Conservation (phyloP, 2,329 filamentous ascomycete species). For the Arthrocladium fulminans region DNA sequence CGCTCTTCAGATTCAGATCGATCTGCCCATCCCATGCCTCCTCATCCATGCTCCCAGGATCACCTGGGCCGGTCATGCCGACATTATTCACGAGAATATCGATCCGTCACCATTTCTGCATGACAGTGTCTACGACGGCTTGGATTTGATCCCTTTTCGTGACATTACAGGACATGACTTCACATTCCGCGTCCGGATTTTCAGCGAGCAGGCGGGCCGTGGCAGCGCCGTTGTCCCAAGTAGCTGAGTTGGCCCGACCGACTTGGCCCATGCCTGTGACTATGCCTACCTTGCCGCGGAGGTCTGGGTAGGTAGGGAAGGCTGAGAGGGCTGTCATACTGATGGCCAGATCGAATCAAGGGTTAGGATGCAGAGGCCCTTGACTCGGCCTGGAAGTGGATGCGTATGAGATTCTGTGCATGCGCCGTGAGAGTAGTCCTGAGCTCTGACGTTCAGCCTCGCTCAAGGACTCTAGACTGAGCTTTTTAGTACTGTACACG, state of each 20-base stretch:
- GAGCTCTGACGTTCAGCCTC: too few species aligned
- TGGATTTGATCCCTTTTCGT: slow-evolving; percentile 41
- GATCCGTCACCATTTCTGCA: slow-evolving; percentile 45
- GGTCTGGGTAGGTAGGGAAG: neutral
- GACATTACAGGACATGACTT: slow-evolving; percentile 11
- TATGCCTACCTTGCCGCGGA: slow-evolving; percentile 15
- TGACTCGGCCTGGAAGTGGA: too few species aligned
- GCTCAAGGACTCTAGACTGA: too few species aligned
- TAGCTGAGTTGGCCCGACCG: neutral
- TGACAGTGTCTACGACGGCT: slow-evolving; percentile 41
- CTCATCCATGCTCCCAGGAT: slow-evolving; percentile 38
- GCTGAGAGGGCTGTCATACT: neutral
- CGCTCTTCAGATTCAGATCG: slow-evolving; percentile 47
- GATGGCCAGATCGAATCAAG: neutral
- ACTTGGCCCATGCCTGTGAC: slow-evolving; percentile 29
- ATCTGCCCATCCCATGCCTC: slow-evolving; percentile 43
- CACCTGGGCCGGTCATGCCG: slow-evolving; percentile 44
- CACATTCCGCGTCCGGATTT: slow-evolving; percentile 11
- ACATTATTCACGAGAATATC: slow-evolving; percentile 53
- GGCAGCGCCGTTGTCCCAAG: slow-evolving; percentile 17
- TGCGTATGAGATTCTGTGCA: too few species aligned
- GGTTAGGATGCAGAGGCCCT: too few species aligned
- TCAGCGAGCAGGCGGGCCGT: slow-evolving; percentile 11
- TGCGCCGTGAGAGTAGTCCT: too few species aligned
- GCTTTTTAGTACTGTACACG: too few species aligned